Conservation (phyloP, 2,329 filamentous ascomycete genomes). For the Penicillium verrucosum region DNA sequence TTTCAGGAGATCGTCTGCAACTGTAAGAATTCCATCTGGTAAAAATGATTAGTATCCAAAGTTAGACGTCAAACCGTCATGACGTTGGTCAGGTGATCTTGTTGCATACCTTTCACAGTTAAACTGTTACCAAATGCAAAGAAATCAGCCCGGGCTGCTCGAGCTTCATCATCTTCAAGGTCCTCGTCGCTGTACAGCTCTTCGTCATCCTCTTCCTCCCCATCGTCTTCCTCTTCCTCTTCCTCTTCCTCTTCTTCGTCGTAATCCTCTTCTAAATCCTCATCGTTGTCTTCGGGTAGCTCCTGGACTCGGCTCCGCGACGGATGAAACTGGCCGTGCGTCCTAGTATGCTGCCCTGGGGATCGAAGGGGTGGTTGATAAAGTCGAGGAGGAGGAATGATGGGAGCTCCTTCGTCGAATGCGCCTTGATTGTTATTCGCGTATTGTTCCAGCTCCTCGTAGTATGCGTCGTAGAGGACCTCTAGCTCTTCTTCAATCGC, state of each 20-base stretch:
- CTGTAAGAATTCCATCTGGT: constrained; percentile 88
- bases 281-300: constrained; percentile 55
- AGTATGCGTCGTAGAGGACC: constrained; percentile 96
- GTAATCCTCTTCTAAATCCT: constrained; percentile 53
- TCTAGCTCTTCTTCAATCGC: constrained; percentile 98
- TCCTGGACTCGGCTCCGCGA: constrained; percentile 68
- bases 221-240: constrained; percentile 51
- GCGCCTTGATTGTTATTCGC: constrained; percentile 73
- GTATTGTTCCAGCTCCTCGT: constrained; percentile 96
- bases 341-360: constrained; percentile 56
- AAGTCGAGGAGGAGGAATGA: constrained; percentile 65
- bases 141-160: constrained; percentile 71
- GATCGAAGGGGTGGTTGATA: constrained; percentile 56
- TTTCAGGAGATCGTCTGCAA: constrained; percentile 95
- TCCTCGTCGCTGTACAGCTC: constrained; percentile 65
- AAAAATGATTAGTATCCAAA: constrained; percentile 36
- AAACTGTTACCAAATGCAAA: constrained; percentile 97
- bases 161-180: constrained; percentile 60
- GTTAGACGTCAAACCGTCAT: constrained; percentile 34
- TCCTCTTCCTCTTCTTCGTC: constrained; percentile 48
- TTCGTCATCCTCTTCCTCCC: constrained; percentile 69
- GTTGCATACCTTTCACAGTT: constrained; percentile 74
- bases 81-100: constrained; percentile 8
- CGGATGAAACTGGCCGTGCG: constrained; percentile 59
- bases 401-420: constrained; percentile 61